phyloP scores from a whole-genome alignment of 441 rosid genomes.

The Jatropha podagrica region DNA sequence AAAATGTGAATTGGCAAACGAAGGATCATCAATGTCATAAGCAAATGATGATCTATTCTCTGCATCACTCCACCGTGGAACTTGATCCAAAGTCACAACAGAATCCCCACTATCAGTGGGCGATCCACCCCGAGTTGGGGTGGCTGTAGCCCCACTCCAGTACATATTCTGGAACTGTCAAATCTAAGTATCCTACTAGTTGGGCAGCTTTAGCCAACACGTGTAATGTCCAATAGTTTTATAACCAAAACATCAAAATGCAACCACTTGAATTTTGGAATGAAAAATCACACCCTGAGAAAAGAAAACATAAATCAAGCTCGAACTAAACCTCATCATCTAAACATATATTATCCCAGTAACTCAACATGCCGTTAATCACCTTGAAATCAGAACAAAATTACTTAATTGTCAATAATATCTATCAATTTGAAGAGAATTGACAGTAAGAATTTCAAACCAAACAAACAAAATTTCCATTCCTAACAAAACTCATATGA shows the following conservation, averaged over 20 bases:
- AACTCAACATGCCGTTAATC: not conserved
- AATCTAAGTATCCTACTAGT: constrained; percentile 10
- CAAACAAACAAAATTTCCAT: not conserved
- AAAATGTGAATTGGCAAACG: constrained; percentile 64
- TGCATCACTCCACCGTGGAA: constrained; percentile 90
- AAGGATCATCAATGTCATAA: constrained; percentile 61
- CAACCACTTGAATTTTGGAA: not conserved
- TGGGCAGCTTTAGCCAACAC: not conserved
- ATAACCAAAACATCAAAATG: not conserved
- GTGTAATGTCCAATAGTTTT: constrained; percentile 4
- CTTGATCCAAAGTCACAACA: constrained; percentile 88
- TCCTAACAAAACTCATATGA: not conserved
- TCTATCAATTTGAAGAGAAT: not conserved
- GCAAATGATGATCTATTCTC: constrained; percentile 66
- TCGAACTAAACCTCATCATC: constrained; percentile 14
- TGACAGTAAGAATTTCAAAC: not conserved
- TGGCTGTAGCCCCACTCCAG: constrained; percentile 61
- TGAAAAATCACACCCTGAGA: constrained; percentile 21
- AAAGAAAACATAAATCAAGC: constrained; percentile 3
- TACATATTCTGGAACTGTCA: constrained; percentile 53
- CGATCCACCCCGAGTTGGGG: constrained; percentile 65
- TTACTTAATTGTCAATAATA: not conserved
- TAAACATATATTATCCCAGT: not conserved
- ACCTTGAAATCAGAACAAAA: not conserved
- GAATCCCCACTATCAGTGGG: constrained; percentile 73